Conservation (phyloP, 2,329 filamentous ascomycete genomes). For the Aaosphaeria pasadenensis region DNA sequence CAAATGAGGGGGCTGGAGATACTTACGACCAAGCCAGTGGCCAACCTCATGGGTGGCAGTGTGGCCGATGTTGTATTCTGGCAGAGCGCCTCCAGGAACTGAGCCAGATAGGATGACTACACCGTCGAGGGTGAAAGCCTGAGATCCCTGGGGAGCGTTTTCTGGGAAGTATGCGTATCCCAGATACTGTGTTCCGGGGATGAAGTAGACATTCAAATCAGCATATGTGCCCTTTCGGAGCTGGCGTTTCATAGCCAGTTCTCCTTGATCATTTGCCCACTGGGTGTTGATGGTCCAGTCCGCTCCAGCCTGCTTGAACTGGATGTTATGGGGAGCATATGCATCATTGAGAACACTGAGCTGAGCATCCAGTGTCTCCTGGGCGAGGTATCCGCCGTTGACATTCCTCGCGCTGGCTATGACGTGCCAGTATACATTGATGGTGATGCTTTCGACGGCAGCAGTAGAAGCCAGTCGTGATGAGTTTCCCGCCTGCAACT, state of each 20-base stretch:
- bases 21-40: slow-evolving; percentile 27
- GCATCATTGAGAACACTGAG: slow-evolving; percentile 9
- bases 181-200: slow-evolving; percentile 4
- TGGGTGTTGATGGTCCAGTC: slow-evolving; percentile 11
- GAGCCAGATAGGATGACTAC: slow-evolving; percentile 14
- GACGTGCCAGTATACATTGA: slow-evolving; percentile 36
- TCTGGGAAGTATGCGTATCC: slow-evolving; percentile 12
- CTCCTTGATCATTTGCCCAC: slow-evolving; percentile 7
- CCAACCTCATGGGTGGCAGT: slow-evolving; percentile 31
- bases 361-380: slow-evolving; percentile 6
- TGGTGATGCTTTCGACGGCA: slow-evolving; percentile 7
- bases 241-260: slow-evolving; percentile 10
- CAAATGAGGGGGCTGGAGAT: slow-evolving; percentile 1
- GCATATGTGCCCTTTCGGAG: slow-evolving; percentile 20
- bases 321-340: slow-evolving; percentile 12
- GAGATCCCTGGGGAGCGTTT: slow-evolving; percentile 7
- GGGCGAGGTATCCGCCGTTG: slow-evolving; percentile 7
- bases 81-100: slow-evolving; percentile 18
- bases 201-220: slow-evolving; percentile 26
- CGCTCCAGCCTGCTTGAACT: slow-evolving; percentile 9
- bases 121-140: slow-evolving; percentile 18
- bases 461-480: slow-evolving; percentile 6
- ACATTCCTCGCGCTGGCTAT: slow-evolving; percentile 17
- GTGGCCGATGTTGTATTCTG: slow-evolving; percentile 14
- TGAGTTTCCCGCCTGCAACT: background rate